Base-by-base conservation (phyloP, 2,329 filamentous ascomycete species). In the Fusarium torreyae region DNA sequence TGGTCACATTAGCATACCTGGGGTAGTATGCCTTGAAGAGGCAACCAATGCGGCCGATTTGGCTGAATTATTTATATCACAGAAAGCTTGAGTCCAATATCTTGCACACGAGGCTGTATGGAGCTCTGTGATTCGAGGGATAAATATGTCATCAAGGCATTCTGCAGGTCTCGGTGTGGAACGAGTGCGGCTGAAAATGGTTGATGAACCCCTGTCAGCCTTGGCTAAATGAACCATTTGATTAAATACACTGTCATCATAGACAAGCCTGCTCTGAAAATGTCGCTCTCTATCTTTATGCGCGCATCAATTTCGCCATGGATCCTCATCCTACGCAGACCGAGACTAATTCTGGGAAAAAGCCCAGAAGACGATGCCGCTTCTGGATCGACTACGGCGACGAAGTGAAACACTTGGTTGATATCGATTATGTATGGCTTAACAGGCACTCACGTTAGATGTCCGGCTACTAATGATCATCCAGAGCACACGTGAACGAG, bases 361-460 rank as follows among this genome's bases (percentile, higher is more conserved):
- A 11, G 10, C n/a, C 44, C 9, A 48, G 26, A 38, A 28, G 33
- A 31, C 43, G 44, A 20, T 64, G 20, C 20, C 38, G 49, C 33
- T 65, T 62, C 36, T 65, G 59, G 45, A 22, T 45, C n/a, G 44
- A 54, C 38, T 57, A 53, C 24, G 48, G 42, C 42, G 40, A 62
- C 28, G 62, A 65, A 44, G 52, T 65, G 40, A 46, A 49, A 38
- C 57, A 61, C 39, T 36, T 63, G 31, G 45, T 48, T 20, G 28
- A 65, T 22, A 56, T 62, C 24, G 62, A 65, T 34, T 65, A 62
- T 39, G 62, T 63, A 62, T 11, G 62, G 11, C 15, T 36, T 24
- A 31, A 10, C 22, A 20, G 31, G 20, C 34, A 24, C 48, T 26
- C 33, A 45, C 7, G 7, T 6, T 14, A 38, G 22, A 31, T 15